Evolutionary conservation across 352 stramenopile genomes (phyloP).

Genomic region (Globisporangium okanoganense): DNA sequence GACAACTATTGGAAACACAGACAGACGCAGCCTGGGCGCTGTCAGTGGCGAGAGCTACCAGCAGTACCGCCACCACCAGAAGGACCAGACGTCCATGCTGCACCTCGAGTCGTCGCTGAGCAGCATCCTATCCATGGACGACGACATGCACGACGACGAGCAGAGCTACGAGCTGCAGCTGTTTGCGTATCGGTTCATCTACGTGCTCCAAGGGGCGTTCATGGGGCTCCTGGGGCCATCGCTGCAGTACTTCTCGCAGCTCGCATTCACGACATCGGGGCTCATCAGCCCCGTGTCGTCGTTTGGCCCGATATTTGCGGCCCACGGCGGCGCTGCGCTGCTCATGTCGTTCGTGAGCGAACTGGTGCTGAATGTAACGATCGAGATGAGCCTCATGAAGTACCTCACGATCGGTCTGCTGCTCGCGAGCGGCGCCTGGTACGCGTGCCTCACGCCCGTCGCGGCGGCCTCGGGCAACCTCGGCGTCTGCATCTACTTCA

Average conservation of each 20-base stretch:
- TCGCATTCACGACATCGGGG: conserved; percentile 31
- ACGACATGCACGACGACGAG: conserved; percentile 24
- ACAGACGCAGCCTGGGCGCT: conserved; percentile 6
- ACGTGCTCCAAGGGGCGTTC: conserved; percentile 61
- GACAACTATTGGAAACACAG: neutral
- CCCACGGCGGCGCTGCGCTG: conserved; percentile 61
- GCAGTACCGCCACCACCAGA: neutral
- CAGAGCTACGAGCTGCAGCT: conserved; percentile 59
- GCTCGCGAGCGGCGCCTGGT: conserved; percentile 57
- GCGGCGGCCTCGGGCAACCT: conserved; percentile 60
- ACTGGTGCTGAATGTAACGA: conserved; percentile 60
- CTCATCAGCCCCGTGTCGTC: conserved; percentile 52
- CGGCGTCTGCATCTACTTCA: conserved; percentile 65
- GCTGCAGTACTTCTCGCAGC: conserved; percentile 62
- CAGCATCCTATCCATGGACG: conserved; percentile 19
- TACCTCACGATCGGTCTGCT: conserved; percentile 59
- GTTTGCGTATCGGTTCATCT: conserved; percentile 61
- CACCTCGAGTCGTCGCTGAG: conserved; percentile 21
- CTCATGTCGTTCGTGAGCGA: conserved; percentile 81
- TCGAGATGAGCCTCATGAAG: conserved; percentile 71
- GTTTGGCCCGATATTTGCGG: conserved; percentile 73
- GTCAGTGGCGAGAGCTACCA: conserved; percentile 7
- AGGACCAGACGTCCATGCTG: conserved; percentile 18
- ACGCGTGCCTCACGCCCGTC: conserved; percentile 53
- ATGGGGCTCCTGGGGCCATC: conserved; percentile 60